Evolutionary conservation across 2,329 filamentous ascomycete species (phyloP).

Genomic region (Colletotrichum sp.): DNA sequence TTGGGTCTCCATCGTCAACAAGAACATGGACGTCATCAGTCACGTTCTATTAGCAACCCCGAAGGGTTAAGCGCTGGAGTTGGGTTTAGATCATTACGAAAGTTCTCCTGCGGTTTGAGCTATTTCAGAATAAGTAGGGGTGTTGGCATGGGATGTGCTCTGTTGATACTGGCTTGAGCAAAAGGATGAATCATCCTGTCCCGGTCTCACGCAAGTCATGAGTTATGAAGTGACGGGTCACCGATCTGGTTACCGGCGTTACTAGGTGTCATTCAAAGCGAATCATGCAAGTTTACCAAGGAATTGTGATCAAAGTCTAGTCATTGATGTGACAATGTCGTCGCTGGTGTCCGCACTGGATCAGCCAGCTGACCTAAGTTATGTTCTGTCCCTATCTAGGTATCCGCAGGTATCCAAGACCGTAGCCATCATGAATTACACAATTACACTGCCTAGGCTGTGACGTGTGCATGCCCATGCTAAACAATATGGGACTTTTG

Average conservation of each 20-base stretch:
- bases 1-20: background rate
- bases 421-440: constrained; percentile 14
- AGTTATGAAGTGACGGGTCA: background rate
- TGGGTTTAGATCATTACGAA: background rate
- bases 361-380: constrained; percentile 24
- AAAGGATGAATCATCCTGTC: background rate
- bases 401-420: constrained; percentile 2
- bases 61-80: background rate
- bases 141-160: background rate
- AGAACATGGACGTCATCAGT: background rate
- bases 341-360: constrained; percentile 13
- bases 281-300: background rate
- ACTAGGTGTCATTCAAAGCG: background rate
- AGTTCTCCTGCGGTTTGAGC: background rate
- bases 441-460: background rate
- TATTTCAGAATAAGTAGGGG: background rate
- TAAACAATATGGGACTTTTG: background rate
- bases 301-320: background rate
- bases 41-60: background rate
- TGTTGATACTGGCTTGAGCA: background rate
- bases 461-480: background rate
- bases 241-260: background rate
- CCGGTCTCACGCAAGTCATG: background rate
- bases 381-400: constrained; percentile 8
- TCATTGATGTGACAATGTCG: background rate